A percentile compares a stretch with the other conserved stretches of the same genome.
Evolutionary conservation across 139 green algal species (phyloP).

Genomic region (Volvox reticuliferus): DNA sequence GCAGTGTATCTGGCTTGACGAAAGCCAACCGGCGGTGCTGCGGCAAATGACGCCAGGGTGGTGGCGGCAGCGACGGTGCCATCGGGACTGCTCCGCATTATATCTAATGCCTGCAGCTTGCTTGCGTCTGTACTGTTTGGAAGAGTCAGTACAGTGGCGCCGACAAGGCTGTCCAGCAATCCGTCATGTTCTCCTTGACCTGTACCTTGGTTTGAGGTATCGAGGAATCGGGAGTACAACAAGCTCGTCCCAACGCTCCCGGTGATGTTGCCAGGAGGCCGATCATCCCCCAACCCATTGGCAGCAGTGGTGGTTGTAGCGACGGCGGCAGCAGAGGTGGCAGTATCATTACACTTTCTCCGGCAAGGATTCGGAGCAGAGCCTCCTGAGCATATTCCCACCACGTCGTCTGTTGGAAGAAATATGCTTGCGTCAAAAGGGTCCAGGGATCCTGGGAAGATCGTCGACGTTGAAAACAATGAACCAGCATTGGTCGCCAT

Average conservation of each 20-base stretch:
- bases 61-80: background rate
- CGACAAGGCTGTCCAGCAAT: constrained; percentile 1
- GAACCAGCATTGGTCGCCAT: no score
- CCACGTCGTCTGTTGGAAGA: no score
- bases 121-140: background rate
- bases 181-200: background rate
- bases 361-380: no score
- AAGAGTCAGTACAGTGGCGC: background rate
- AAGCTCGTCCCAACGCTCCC: background rate
- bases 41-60: background rate
- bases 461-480: no score
- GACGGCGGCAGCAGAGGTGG: background rate
- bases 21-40: background rate
- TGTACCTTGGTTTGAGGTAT: background rate
- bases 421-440: no score
- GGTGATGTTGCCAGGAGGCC: background rate
- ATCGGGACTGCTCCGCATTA: background rate
- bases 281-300: background rate
- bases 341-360: background rate
- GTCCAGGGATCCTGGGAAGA: no score
- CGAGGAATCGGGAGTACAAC: background rate
- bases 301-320: no score
- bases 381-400: no score
- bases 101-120: background rate
- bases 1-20: background rate